A percentile compares a stretch with the other conserved stretches of the same genome.
Evolutionary conservation across 75 land plant genomes (phyloP).

Genomic region (Sequoia sempervirens): DNA sequence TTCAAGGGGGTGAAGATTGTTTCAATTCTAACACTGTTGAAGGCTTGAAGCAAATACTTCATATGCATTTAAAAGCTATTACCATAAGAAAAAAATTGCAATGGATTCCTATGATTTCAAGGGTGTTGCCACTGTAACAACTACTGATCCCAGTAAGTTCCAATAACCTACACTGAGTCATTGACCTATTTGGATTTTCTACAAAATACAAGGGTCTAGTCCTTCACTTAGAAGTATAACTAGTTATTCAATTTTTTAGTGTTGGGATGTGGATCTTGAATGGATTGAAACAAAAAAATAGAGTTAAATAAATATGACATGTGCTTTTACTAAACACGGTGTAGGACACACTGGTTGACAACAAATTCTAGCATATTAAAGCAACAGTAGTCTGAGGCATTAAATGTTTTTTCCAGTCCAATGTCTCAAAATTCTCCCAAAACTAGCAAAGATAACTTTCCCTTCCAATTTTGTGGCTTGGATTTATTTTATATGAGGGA

Average conservation of each 20-base stretch:
- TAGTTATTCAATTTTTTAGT: not conserved
- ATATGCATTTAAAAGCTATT: constrained; percentile 88
- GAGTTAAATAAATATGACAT: not conserved
- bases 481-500: not conserved
- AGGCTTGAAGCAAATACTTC: constrained; percentile 72
- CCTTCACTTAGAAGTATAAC: not conserved
- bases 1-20: constrained; percentile 84
- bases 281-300: not conserved
- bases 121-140: constrained; percentile 83
- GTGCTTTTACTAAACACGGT: not conserved
- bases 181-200: not conserved
- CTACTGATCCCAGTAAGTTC: constrained; percentile 87
- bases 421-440: not conserved
- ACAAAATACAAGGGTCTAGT: not conserved
- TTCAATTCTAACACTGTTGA: constrained; percentile 78
- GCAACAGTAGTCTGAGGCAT: not conserved
- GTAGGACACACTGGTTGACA: not conserved
- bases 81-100: constrained; percentile 58
- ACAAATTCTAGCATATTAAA: no score
- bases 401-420: not conserved
- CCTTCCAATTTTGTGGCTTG: not conserved
- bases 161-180: not conserved
- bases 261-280: not conserved
- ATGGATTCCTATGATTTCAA: constrained; percentile 81
- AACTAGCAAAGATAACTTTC: not conserved